Percentiles rank a stretch among this genome's conserved stretches.
phyloP scores from a whole-genome alignment of 805 yeast species.

The Candida pseudoglaebosa region DNA sequence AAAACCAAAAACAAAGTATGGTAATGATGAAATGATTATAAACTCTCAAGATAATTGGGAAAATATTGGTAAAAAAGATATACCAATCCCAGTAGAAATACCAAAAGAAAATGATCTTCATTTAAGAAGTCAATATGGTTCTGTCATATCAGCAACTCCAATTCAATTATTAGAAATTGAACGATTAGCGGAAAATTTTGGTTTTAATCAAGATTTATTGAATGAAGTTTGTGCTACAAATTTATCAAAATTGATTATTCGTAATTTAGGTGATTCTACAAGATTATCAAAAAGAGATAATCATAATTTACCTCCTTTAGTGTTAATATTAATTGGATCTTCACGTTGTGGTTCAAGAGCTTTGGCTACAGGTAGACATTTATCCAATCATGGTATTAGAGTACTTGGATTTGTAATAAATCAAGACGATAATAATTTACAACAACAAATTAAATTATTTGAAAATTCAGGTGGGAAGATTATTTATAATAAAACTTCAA shows the following conservation, averaged over 20 bases:
- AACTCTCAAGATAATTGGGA: conserved; percentile 55
- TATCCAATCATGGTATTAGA: conserved; percentile 68
- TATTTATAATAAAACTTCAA: conserved; percentile 28
- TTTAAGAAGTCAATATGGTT: conserved; percentile 3
- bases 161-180: conserved; percentile 78
- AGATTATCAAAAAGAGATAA: conserved; percentile 58
- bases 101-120: conserved; percentile 14
- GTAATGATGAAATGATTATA: conserved; percentile 72
- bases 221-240: conserved; percentile 70
- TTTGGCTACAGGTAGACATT: conserved; percentile 73
- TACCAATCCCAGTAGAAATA: conserved; percentile 3
- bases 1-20: conserved; percentile 49
- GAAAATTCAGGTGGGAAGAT: conserved; percentile 67
- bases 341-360: conserved; percentile 73
- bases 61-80: conserved; percentile 23
- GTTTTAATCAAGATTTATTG: conserved; percentile 43
- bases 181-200: conserved; percentile 50
- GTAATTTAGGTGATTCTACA: conserved; percentile 59
- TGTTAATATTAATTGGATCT: conserved; percentile 68
- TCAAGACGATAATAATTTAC: conserved; percentile 35
- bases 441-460: conserved; percentile 52
- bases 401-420: conserved; percentile 50
- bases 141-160: conserved; percentile 51
- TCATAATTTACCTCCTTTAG: conserved; percentile 77
- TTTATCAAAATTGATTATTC: conserved; percentile 54